Base-by-base conservation (phyloP, 1,139 yeast genomes). In the Yamadazyma taylorii region DNA sequence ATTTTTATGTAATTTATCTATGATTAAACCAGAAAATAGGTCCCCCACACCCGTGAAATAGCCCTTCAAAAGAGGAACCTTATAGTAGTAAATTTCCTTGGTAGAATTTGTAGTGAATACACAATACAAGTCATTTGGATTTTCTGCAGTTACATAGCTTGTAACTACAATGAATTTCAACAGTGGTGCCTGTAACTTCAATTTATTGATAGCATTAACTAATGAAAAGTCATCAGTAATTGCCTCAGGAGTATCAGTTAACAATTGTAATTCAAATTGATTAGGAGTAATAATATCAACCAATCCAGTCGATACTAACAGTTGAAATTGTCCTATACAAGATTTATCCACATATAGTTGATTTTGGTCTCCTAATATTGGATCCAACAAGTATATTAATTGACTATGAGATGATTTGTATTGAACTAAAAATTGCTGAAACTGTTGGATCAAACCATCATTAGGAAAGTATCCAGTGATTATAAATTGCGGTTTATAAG, bases 41-140 rank as follows among this genome's bases (percentile, higher is more conserved):
- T 92, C 98, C 2, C 98, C 98, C 4, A 92, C 89, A 0, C 98
- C 97, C 2, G 94, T 85, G 58, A 90, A 90, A 46, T 83, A 82
- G 2, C 90, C 82, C 33, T 81, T 72, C 37, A 87, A 75, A 30
- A 69, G 60, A 4, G 82, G 79, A 13, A 81, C 67, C 48, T 69
- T 58, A 58, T 75, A 73, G 57, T 57, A 41, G 17, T 46, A 41
- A 5, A 53, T 46, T 8, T 41, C 36, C 33, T 43, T 33, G 38
- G 47, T 34, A 19, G 38, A 47, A 2, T 39, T 36, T 0, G 75
- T 54, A 1, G 84, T 75, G 2, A 81, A 75, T 7, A 82, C 80
- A 40, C 85, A 77, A 36, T 73, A 62, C 8, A 83, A 65, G 28
- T 51, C 51, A 6, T 55, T 55, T 4, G 48, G 39, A 27, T 27